Base-by-base conservation (phyloP, 441 rosid species). In the Hura crepitans region DNA sequence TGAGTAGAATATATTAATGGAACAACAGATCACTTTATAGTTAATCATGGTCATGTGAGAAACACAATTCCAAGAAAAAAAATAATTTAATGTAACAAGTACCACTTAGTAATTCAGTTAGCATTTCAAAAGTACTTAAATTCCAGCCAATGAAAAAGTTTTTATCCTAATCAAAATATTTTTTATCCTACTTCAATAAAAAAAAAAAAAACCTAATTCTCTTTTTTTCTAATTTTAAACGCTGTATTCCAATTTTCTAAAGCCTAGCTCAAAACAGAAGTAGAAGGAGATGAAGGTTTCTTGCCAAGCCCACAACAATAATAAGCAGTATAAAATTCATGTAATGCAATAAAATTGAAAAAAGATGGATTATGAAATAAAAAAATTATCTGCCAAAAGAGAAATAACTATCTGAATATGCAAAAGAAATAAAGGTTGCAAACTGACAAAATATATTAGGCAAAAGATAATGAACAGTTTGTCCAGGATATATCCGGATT, bases 401-500 rank as follows among this genome's bases (percentile, higher is more conserved):
- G 39, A 17, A 53, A 39, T 4, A 31, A 61, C 15, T 10, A 46
- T 46, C 68, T 17, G 31, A 42, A 62, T 17, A 55, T 27, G n/a
- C 39, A 30, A 35, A 69, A 59, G 45, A 73, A 61, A 55, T 51
- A 9, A 18, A 35, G 69, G 57, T 33, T 18, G 62, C 31, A 70
- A 11, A 69, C 47, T 61, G 25, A 61, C 25, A 72, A 12, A 70
- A 65, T 28, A 43, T 0, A 27, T 62, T 57, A 25, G 17, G 57
- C 61, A 66, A 61, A 33, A 23, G 17, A 50, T 50, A 51, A 61
- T 17, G 39, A 74, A 71, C 49, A 64, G 37, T 47, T 35, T 58
- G 53, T 51, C 28, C 7, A 28, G 37, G 22, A 64, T 60, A 64
- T 9, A 42, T 70, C 62, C 42, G 72, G 68, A 65, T 45, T 75